Evolutionary conservation across 1,284 basidiomycete genomes (phyloP).

Genomic region (Heterobasidion irregulare): DNA sequence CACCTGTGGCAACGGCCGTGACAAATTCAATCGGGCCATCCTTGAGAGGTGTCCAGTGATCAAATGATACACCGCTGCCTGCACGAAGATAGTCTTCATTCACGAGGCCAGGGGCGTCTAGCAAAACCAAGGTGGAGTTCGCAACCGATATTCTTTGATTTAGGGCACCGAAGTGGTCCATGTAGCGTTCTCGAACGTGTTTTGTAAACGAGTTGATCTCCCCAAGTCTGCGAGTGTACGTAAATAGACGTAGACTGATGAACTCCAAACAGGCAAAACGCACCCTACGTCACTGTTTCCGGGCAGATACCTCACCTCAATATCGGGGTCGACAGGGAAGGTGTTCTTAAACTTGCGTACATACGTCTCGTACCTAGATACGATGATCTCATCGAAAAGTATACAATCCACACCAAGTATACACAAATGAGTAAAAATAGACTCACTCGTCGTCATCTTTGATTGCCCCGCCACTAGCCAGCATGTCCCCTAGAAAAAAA

Average conservation of each 20-base stretch:
- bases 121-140: slow-evolving; percentile 2
- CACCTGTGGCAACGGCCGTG: slow-evolving; percentile 45
- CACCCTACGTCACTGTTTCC: slow-evolving; percentile 6
- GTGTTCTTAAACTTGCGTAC: slow-evolving; percentile 2
- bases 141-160: slow-evolving; percentile 1
- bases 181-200: slow-evolving; percentile 3
- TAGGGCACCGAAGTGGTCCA: slow-evolving; percentile 1
- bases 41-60: slow-evolving; percentile 50
- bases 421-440: neutral
- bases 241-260: neutral
- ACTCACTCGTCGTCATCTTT: slow-evolving; percentile 61
- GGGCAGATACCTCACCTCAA: slow-evolving; percentile 1
- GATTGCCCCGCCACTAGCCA: slow-evolving; percentile 58
- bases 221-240: neutral
- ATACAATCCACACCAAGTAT: neutral
- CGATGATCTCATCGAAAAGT: neutral
- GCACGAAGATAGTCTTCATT: slow-evolving; percentile 29
- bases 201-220: slow-evolving; percentile 1
- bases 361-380: slow-evolving; percentile 1
- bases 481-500: slow-evolving; percentile 78
- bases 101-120: slow-evolving; percentile 3
- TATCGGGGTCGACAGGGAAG: neutral
- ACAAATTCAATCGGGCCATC: slow-evolving; percentile 70
- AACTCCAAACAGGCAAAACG: neutral
- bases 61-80: slow-evolving; percentile 38